These are phyloP conservation scores for Fusarium scirpi DNA, from an alignment of 2,329 filamentous ascomycete species.

Conservation along the genomic window DNA sequence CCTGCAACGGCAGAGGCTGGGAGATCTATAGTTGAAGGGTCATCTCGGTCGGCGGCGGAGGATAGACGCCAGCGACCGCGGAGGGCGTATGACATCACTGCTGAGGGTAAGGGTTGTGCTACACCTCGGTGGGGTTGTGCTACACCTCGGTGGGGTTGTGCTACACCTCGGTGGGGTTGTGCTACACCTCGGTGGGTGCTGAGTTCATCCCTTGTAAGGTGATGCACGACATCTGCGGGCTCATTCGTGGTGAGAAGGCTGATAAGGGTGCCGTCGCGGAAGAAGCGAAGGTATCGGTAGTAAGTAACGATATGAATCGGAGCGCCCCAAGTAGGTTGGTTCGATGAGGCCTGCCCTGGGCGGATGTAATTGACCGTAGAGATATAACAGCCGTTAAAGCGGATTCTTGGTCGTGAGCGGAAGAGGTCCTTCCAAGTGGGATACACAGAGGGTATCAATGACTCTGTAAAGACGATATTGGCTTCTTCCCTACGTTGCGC, in stretches of 20 bases:
- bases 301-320: constrained; percentile 97
- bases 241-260: constrained; percentile 84
- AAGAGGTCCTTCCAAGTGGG: constrained; percentile 77
- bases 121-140: constrained; percentile 45
- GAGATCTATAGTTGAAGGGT: constrained; percentile 34
- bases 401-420: constrained; percentile 82
- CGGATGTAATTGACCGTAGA: constrained; percentile 96
- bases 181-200: constrained; percentile 55
- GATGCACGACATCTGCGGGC: constrained; percentile 87
- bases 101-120: too few species aligned
- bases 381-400: constrained; percentile 97
- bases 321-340: constrained; percentile 79
- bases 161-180: constrained; percentile 48
- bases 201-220: constrained; percentile 79
- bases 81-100: constrained; percentile 76
- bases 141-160: constrained; percentile 54
- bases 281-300: constrained; percentile 96
- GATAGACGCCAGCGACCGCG: constrained; percentile 67
- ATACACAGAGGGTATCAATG: constrained; percentile 61
- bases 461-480: constrained; percentile 53
- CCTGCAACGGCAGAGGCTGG: background rate
- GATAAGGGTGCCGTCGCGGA: constrained; percentile 86
- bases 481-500: constrained; percentile 50
- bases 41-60: constrained; percentile 50
- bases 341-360: constrained; percentile 77